Conservation (phyloP, 2,329 filamentous ascomycete species). For the Stachybotrys elegans region DNA sequence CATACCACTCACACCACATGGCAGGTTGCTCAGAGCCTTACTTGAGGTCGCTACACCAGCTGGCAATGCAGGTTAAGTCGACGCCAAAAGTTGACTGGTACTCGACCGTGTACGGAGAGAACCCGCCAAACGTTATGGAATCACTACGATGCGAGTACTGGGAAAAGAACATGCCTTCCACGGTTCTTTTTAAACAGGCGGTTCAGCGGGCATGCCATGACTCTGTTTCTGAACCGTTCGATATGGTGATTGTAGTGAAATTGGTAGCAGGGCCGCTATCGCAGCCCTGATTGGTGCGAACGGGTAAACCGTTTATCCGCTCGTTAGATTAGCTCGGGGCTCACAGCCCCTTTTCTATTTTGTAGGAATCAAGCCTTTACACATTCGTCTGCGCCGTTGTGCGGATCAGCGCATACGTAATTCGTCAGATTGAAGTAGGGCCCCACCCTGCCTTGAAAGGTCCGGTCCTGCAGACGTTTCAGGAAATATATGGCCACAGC, state of each 20-base stretch:
- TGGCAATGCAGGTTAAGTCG: not conserved
- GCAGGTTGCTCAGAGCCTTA: not conserved
- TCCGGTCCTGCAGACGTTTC: not conserved
- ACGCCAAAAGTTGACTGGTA: not conserved
- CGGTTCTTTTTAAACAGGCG: slow-evolving; percentile 1
- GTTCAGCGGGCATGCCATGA: not conserved
- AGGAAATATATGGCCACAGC: not conserved
- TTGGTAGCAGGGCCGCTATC: no score
- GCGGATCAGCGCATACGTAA: no score
- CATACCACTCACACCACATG: slow-evolving; percentile 1
- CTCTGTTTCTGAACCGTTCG: not conserved
- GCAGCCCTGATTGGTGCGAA: no score
- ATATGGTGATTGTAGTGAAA: not conserved
- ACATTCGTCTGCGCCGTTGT: no score
- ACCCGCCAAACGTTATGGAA: not conserved
- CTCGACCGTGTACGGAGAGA: not conserved
- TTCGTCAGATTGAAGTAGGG: not conserved
- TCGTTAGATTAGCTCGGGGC: no score
- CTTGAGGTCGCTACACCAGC: not conserved
- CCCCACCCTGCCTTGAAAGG: not conserved
- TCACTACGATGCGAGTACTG: not conserved
- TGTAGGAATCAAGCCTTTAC: no score
- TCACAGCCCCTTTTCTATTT: not conserved
- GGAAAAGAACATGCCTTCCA: not conserved
- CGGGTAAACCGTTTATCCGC: no score